A percentile compares a stretch with the other conserved stretches of the same genome.
Conservation (phyloP, 805 yeast genomes). For the Candida andamanensis region DNA sequence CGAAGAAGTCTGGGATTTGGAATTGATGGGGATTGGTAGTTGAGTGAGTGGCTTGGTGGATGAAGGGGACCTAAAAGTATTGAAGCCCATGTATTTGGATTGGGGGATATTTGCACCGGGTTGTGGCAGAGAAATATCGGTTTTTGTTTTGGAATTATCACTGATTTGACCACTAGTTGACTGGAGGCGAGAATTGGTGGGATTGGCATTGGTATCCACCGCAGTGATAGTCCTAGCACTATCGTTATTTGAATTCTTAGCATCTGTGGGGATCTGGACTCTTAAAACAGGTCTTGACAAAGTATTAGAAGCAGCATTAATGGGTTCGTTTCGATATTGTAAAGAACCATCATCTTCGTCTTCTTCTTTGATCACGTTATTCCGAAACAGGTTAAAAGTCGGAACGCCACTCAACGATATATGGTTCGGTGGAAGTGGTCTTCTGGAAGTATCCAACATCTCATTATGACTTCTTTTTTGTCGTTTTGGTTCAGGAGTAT, state of each 20-base stretch:
- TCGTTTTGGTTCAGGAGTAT: slow-evolving; percentile 24
- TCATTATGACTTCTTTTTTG: neutral
- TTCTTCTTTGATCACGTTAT: slow-evolving; percentile 12
- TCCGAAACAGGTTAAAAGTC: slow-evolving; percentile 12
- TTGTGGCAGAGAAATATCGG: slow-evolving; percentile 1
- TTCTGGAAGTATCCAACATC: neutral
- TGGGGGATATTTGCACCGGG: slow-evolving; percentile 8
- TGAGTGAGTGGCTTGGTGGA: slow-evolving; percentile 23
- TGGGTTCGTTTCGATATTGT: slow-evolving; percentile 4
- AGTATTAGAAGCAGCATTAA: slow-evolving; percentile 6
- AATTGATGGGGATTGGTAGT: slow-evolving; percentile 30
- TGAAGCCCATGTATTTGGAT: slow-evolving; percentile 17
- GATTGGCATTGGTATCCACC: slow-evolving; percentile 19
- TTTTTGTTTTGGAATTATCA: slow-evolving; percentile 1
- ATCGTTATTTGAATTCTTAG: slow-evolving; percentile 27
- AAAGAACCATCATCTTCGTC: slow-evolving; percentile 10
- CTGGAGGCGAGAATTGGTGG: slow-evolving; percentile 1
- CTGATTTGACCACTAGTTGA: neutral
- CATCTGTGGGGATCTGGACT: slow-evolving; percentile 58
- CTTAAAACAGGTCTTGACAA: slow-evolving; percentile 52
- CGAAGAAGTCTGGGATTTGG: slow-evolving; percentile 37
- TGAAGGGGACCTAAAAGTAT: slow-evolving; percentile 27
- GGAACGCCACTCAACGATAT: slow-evolving; percentile 16
- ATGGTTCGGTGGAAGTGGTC: slow-evolving; percentile 15
- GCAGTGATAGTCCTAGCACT: slow-evolving; percentile 46